Evolutionary conservation across 495 filamentous ascomycete genomes (phyloP).

Genomic region (Evernia prunastri): DNA sequence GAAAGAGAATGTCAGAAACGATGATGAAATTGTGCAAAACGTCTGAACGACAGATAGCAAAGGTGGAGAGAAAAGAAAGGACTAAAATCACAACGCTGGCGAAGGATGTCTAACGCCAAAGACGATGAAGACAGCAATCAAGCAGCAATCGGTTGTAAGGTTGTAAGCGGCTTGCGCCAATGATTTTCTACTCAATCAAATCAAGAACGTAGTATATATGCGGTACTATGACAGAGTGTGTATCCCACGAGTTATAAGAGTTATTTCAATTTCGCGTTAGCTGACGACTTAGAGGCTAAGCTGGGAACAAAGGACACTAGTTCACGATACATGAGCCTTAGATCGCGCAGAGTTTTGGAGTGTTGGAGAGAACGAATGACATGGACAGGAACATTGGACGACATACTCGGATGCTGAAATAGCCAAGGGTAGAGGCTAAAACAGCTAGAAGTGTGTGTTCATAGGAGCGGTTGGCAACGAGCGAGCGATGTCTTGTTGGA

Average conservation of each 20-base stretch:
- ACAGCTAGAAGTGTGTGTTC: background rate
- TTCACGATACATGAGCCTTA: background rate
- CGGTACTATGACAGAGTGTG: background rate
- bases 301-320: background rate
- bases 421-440: background rate
- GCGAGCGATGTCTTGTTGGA: background rate
- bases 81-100: background rate
- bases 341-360: background rate
- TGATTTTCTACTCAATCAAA: background rate
- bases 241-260: background rate
- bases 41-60: background rate
- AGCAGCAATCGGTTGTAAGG: background rate
- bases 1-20: background rate
- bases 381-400: background rate
- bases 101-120: background rate
- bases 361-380: background rate
- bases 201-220: background rate
- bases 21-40: background rate
- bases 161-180: slow-evolving; percentile 1
- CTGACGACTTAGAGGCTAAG: background rate
- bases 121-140: background rate
- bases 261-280: background rate
- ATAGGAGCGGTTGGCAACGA: background rate
- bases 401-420: background rate
- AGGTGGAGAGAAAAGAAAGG: background rate